phyloP scores from a whole-genome alignment of 2,329 filamentous ascomycete species.

The Karstenula rhodostoma region DNA sequence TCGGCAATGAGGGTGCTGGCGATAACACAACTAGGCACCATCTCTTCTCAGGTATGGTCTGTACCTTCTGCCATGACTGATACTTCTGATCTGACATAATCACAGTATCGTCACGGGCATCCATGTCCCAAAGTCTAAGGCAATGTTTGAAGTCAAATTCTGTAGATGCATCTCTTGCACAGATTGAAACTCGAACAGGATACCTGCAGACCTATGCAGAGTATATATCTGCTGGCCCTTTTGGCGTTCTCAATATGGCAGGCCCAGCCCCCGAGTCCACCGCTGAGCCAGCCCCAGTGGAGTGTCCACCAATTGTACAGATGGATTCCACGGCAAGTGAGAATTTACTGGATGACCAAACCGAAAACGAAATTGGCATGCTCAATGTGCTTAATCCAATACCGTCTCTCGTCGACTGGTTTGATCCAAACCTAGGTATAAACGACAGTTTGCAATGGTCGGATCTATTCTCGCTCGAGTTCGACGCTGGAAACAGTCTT shows the following conservation, averaged over 20 bases:
- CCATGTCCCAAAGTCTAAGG: conserved; percentile 10
- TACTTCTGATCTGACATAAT: conserved; percentile 1
- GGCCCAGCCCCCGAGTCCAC: not conserved
- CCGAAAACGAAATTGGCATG: not conserved
- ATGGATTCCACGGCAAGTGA: not conserved
- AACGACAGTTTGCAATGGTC: conserved; percentile 15
- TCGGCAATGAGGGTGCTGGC: conserved; percentile 6
- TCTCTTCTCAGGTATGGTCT: conserved; percentile 20
- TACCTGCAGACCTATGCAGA: conserved; percentile 1
- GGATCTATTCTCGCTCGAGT: conserved; percentile 16
- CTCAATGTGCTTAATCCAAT: not conserved
- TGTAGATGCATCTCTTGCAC: conserved; percentile 19
- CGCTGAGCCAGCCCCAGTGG: not conserved
- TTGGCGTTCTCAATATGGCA: conserved; percentile 10
- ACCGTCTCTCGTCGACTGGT: conserved; percentile 7
- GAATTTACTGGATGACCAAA: not conserved
- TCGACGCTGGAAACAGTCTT: conserved; percentile 9
- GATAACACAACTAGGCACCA: conserved; percentile 18
- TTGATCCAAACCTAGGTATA: conserved; percentile 11
- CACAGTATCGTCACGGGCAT: conserved; percentile 9
- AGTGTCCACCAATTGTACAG: not conserved
- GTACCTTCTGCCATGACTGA: not conserved
- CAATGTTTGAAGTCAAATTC: conserved; percentile 2
- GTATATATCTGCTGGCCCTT: conserved; percentile 1
- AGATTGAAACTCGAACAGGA: conserved; percentile 12